Percentiles rank a stretch among this genome's conserved stretches.
Evolutionary conservation across 495 filamentous ascomycete species (phyloP).

Genomic region (Tetracladium setigerum): DNA sequence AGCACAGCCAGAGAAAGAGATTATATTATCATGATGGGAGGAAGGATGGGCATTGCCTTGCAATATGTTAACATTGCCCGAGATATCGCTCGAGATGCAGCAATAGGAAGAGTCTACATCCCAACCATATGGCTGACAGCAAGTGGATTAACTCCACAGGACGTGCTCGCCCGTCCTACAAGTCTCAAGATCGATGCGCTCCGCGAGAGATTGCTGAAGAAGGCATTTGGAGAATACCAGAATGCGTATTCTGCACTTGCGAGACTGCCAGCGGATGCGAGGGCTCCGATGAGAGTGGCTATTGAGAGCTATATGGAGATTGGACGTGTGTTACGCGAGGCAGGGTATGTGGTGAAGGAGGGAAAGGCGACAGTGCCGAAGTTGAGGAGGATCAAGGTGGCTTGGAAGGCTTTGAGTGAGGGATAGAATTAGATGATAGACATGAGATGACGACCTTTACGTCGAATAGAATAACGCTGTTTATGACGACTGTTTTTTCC

Average conservation of each 20-base stretch:
- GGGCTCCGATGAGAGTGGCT: constrained; percentile 54
- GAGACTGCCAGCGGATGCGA: constrained; percentile 43
- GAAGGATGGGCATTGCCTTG: constrained; percentile 57
- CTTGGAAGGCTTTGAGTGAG: constrained; percentile 40
- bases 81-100: constrained; percentile 55
- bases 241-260: constrained; percentile 43
- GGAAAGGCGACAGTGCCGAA: constrained; percentile 52
- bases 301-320: constrained; percentile 73
- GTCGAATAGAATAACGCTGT: neutral
- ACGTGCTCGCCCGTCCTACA: constrained; percentile 40
- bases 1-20: constrained; percentile 17
- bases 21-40: constrained; percentile 36
- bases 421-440: constrained; percentile 3
- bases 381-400: constrained; percentile 42
- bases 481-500: too few species aligned
- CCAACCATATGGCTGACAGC: constrained; percentile 52
- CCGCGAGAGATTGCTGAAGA: constrained; percentile 43
- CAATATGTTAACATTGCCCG: constrained; percentile 68
- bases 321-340: constrained; percentile 45
- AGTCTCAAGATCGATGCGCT: constrained; percentile 34
- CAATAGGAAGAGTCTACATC: constrained; percentile 53
- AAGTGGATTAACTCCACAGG: constrained; percentile 40
- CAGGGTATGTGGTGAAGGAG: constrained; percentile 37
- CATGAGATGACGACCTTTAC: neutral
- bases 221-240: constrained; percentile 47